A percentile compares a stretch with the other conserved stretches of the same genome.
These are phyloP conservation scores for Magnaporthiopsis poae DNA, from an alignment of 2,329 filamentous ascomycete genomes.

Conservation along the genomic window DNA sequence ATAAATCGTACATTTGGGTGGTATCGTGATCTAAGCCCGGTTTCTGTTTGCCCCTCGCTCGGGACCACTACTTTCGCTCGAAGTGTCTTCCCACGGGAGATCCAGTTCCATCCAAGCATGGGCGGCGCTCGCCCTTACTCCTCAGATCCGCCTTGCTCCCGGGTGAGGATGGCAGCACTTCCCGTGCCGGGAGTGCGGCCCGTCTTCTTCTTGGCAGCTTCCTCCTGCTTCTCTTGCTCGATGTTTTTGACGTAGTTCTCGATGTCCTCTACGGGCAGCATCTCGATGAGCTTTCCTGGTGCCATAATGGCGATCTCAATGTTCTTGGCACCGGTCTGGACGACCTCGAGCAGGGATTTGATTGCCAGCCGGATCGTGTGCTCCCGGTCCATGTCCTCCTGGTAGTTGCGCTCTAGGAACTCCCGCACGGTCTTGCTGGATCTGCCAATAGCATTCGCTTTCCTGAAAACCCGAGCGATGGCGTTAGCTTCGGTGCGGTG, in stretches of 20 bases:
- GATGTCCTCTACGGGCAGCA: slow-evolving; percentile 90
- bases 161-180: slow-evolving; percentile 64
- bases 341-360: slow-evolving; percentile 94
- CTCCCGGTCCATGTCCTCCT: slow-evolving; percentile 93
- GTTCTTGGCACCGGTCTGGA: slow-evolving; percentile 98
- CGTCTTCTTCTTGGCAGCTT: slow-evolving; percentile 93
- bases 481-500: slow-evolving; percentile 3
- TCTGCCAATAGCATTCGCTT: slow-evolving; percentile 95
- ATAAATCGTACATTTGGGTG: slow-evolving; percentile 6
- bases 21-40: slow-evolving; percentile 4
- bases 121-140: slow-evolving; percentile 12
- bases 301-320: slow-evolving; percentile 99
- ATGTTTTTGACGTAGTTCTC: slow-evolving; percentile 97
- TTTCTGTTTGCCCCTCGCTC: not conserved
- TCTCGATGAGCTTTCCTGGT: slow-evolving; percentile 80
- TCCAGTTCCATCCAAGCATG: not conserved
- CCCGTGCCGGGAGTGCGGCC: slow-evolving; percentile 62
- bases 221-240: slow-evolving; percentile 98
- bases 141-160: slow-evolving; percentile 33
- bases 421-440: slow-evolving; percentile 98
- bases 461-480: slow-evolving; percentile 49
- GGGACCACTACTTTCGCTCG: not conserved
- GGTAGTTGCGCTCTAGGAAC: slow-evolving; percentile 97
- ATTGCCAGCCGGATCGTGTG: slow-evolving; percentile 93
- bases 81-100: not conserved